Evolutionary conservation across 352 stramenopile genomes (phyloP).

Genomic region (Globisporangium cystogenes): DNA sequence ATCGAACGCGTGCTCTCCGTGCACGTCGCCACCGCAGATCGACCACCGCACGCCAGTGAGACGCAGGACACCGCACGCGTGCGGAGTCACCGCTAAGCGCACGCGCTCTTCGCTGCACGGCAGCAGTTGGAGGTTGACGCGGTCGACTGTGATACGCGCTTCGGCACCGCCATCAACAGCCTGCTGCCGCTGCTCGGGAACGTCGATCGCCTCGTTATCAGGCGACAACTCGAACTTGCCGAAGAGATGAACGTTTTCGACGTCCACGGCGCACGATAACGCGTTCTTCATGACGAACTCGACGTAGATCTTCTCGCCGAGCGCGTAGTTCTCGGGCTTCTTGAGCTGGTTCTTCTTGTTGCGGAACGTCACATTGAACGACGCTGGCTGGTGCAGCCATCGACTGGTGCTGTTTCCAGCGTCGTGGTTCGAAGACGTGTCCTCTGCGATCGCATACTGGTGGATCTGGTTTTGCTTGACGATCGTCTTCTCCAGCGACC

Average conservation of each 20-base stretch:
- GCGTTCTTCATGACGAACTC: constrained; percentile 88
- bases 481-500: constrained; percentile 41
- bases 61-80: constrained; percentile 44
- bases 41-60: constrained; percentile 79
- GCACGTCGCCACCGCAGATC: constrained; percentile 74
- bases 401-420: constrained; percentile 12
- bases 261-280: constrained; percentile 74
- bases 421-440: constrained; percentile 2
- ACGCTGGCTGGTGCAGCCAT: constrained; percentile 45
- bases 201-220: constrained; percentile 27
- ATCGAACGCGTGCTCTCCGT: constrained; percentile 77
- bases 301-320: constrained; percentile 77
- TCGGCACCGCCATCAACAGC: constrained; percentile 4
- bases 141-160: constrained; percentile 48
- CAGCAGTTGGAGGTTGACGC: constrained; percentile 69
- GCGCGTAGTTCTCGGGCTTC: constrained; percentile 54
- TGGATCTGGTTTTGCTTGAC: constrained; percentile 66
- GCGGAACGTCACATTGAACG: constrained; percentile 49
- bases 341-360: constrained; percentile 37
- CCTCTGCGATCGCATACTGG: constrained; percentile 27
- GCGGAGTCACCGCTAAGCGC: constrained; percentile 55
- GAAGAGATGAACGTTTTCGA: constrained; percentile 77
- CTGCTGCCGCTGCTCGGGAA: constrained; percentile 24
- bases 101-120: constrained; percentile 75
- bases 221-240: constrained; percentile 51